Evolutionary conservation across 306 rosid species (phyloP).

Genomic region (Fagus sylvatica): DNA sequence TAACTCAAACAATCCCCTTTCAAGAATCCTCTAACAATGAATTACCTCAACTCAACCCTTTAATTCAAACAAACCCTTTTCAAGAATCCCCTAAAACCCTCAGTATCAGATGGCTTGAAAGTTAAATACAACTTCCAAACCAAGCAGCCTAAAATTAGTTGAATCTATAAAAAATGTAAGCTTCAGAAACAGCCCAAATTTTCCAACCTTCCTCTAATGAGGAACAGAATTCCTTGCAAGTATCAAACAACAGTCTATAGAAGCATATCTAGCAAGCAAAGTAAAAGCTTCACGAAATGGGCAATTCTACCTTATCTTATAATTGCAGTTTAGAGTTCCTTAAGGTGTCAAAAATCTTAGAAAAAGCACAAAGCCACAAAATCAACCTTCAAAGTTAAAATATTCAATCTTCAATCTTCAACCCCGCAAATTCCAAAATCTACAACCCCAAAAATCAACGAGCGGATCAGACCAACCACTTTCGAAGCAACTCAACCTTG

Average conservation of each 20-base stretch:
- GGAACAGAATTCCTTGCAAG: not conserved
- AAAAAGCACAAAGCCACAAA: not conserved
- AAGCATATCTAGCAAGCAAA: not conserved
- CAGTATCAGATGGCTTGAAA: not conserved
- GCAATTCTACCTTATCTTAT: not conserved
- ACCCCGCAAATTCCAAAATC: not conserved
- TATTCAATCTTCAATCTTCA: not conserved
- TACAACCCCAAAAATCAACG: not conserved
- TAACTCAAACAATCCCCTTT: not conserved
- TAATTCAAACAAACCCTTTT: not conserved
- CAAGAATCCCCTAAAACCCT: not conserved
- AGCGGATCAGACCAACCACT: not conserved
- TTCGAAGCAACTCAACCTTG: no score
- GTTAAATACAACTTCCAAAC: not conserved
- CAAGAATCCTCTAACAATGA: not conserved
- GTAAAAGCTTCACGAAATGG: conserved; percentile 12
- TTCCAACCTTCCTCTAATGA: not conserved
- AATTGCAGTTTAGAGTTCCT: not conserved
- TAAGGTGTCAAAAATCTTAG: not conserved
- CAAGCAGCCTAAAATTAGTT: conserved; percentile 3
- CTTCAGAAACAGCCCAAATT: conserved; percentile 1
- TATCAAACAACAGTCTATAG: not conserved
- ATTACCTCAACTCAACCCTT: not conserved
- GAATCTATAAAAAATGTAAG: not conserved
- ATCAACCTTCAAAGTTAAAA: not conserved